Conservation (phyloP, 1,284 basidiomycete species). For the Ustilago crameri region DNA sequence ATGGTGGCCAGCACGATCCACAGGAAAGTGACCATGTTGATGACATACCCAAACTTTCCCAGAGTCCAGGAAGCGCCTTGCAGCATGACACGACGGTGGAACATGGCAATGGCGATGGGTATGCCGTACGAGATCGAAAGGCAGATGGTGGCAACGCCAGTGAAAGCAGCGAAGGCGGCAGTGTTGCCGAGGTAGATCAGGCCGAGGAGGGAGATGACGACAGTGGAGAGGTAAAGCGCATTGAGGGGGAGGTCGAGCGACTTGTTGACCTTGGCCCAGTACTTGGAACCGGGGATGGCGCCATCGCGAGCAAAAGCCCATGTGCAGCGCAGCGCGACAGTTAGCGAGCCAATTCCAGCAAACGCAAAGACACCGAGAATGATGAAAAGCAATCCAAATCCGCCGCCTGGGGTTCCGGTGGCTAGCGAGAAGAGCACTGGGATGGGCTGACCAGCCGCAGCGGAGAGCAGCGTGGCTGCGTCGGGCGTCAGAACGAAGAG, state of each 20-base stretch:
- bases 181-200: slow-evolving; percentile 62
- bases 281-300: slow-evolving; percentile 69
- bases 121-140: slow-evolving; percentile 68
- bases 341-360: slow-evolving; percentile 70
- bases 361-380: slow-evolving; percentile 71
- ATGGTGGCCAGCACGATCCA: slow-evolving; percentile 70
- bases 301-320: slow-evolving; percentile 71
- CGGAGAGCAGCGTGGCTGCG: slow-evolving; percentile 68
- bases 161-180: slow-evolving; percentile 58
- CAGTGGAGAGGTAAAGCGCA: slow-evolving; percentile 69
- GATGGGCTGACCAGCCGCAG: slow-evolving; percentile 70
- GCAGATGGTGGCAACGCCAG: slow-evolving; percentile 57
- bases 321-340: slow-evolving; percentile 70
- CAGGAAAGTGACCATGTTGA: slow-evolving; percentile 68
- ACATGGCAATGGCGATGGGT: slow-evolving; percentile 69
- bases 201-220: slow-evolving; percentile 69
- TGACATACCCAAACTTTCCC: slow-evolving; percentile 68
- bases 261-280: slow-evolving; percentile 69
- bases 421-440: slow-evolving; percentile 70
- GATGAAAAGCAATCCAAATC: slow-evolving; percentile 70
- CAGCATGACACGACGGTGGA: slow-evolving; percentile 66
- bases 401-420: slow-evolving; percentile 69
- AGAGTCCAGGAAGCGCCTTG: slow-evolving; percentile 68
- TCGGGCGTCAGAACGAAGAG: slow-evolving; percentile 70
- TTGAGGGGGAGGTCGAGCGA: slow-evolving; percentile 69